Conservation (phyloP, 2,329 filamentous ascomycete genomes). For the Amauroascus niger region DNA sequence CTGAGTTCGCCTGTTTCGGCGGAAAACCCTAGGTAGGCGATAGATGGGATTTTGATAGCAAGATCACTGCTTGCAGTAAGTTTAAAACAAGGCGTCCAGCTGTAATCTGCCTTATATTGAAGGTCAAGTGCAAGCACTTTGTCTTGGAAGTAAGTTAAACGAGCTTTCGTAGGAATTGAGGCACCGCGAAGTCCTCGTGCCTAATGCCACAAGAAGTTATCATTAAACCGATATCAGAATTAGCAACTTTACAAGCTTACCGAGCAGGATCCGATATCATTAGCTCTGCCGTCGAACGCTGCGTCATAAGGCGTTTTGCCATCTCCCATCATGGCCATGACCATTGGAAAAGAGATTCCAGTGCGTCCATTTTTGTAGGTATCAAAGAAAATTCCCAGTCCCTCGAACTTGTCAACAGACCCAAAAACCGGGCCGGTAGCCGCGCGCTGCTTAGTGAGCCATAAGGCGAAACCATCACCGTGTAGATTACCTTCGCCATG, state of each 20-base stretch:
- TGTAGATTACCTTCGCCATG: slow-evolving; percentile 81
- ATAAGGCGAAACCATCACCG: slow-evolving; percentile 94
- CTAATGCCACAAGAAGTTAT: slow-evolving; percentile 26
- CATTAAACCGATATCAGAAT: slow-evolving; percentile 2
- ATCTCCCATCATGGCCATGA: slow-evolving; percentile 97
- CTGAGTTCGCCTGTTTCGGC: slow-evolving; percentile 86
- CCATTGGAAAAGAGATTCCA: slow-evolving; percentile 88
- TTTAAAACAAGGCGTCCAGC: slow-evolving; percentile 87
- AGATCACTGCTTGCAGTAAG: slow-evolving; percentile 49
- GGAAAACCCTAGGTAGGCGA: slow-evolving; percentile 55
- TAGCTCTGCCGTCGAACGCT: slow-evolving; percentile 83
- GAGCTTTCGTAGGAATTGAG: slow-evolving; percentile 69
- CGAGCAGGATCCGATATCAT: slow-evolving; percentile 89
- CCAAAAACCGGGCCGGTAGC: slow-evolving; percentile 78
- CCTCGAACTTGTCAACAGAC: slow-evolving; percentile 78
- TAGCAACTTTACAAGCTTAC: slow-evolving; percentile 33
- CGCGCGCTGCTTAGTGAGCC: slow-evolving; percentile 89
- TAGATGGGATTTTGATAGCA: slow-evolving; percentile 66
- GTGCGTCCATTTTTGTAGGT: slow-evolving; percentile 99
- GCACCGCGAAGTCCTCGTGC: slow-evolving; percentile 80
- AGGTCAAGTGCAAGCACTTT: slow-evolving; percentile 82
- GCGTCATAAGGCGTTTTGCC: slow-evolving; percentile 85
- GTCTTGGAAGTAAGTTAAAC: slow-evolving; percentile 93
- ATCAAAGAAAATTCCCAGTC: slow-evolving; percentile 89
- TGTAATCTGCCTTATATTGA: slow-evolving; percentile 82